These are phyloP conservation scores for Kuraishia piskuri DNA, from an alignment of 805 yeast genomes.

Conservation along the genomic window DNA sequence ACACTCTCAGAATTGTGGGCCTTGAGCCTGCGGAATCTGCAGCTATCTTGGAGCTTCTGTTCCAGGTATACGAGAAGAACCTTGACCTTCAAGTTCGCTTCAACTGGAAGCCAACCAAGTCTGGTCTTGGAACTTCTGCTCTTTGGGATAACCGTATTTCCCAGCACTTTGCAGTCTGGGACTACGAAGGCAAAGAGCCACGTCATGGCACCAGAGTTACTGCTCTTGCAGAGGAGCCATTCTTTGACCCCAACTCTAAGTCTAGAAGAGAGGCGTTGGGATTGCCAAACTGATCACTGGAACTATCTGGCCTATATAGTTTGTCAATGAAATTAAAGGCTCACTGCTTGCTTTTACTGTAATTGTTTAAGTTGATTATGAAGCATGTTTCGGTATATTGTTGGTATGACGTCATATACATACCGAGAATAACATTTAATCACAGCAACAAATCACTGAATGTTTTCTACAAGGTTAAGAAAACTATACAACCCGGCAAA, in stretches of 20 bases:
- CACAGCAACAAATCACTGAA: no score
- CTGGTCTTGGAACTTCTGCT: slow-evolving; percentile 35
- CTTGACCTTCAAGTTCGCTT: slow-evolving; percentile 48
- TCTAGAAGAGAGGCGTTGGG: slow-evolving; percentile 48
- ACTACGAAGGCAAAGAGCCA: slow-evolving; percentile 29
- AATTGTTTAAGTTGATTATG: no score
- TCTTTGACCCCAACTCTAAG: slow-evolving; percentile 38
- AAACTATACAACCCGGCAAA: no score
- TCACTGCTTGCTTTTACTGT: no score
- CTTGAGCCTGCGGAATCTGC: slow-evolving; percentile 42
- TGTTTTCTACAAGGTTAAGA: no score
- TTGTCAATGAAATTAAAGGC: no score
- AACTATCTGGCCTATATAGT: no score
- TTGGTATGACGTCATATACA: no score
- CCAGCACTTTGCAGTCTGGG: slow-evolving; percentile 37
- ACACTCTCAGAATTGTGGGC: slow-evolving; percentile 44
- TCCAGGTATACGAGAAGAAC: slow-evolving; percentile 36
- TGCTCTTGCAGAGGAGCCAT: slow-evolving; percentile 45
- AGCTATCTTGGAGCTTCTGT: slow-evolving; percentile 37
- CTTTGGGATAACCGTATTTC: slow-evolving; percentile 42
- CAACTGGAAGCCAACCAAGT: slow-evolving; percentile 35
- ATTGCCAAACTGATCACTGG: slow-evolving; percentile 9
- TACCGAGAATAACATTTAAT: no score
- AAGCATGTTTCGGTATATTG: no score
- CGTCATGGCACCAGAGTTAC: slow-evolving; percentile 50